Conservation (phyloP, 192 early-diverging fungal species). For the Endogone sp. region DNA sequence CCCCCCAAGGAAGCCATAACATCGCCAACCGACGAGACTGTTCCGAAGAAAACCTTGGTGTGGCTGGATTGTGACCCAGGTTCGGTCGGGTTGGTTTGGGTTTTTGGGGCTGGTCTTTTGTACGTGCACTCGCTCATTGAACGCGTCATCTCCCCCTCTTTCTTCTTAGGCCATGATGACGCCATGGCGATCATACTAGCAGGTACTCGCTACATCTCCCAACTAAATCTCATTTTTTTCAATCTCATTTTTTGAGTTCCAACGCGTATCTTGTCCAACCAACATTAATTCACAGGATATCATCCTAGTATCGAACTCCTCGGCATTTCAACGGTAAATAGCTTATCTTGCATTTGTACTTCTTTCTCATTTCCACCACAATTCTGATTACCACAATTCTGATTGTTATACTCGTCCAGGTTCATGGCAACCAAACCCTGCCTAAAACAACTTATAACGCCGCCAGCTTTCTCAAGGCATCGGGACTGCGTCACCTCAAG, state of each 20-base stretch:
- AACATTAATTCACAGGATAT: not conserved
- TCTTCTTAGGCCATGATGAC: constrained; percentile 17
- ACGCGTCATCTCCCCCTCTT: not conserved
- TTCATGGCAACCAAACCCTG: constrained; percentile 18
- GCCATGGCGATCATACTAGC: constrained; percentile 24
- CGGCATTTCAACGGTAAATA: constrained; percentile 21
- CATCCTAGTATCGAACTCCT: constrained; percentile 11
- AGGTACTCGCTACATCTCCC: not conserved
- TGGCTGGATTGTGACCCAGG: constrained; percentile 21
- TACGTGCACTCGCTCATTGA: too few relatives aligned
- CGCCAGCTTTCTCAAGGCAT: constrained; percentile 14
- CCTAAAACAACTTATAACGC: constrained; percentile 16
- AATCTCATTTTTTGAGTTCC: too few relatives aligned
- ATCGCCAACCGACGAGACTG: too few relatives aligned
- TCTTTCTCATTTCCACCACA: not conserved
- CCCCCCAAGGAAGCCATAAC: too few relatives aligned
- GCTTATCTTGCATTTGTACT: not conserved
- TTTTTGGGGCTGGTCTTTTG: not conserved
- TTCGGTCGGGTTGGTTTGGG: not conserved
- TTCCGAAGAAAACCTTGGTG: not conserved
- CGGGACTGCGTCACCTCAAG: constrained; percentile 9
- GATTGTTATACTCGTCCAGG: not conserved
- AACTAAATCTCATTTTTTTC: not conserved
- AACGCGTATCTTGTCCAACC: not conserved
- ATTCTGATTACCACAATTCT: not conserved